These are phyloP conservation scores for Mucor mucedo DNA, from an alignment of 371 early-diverging fungal species.

Conservation along the genomic window DNA sequence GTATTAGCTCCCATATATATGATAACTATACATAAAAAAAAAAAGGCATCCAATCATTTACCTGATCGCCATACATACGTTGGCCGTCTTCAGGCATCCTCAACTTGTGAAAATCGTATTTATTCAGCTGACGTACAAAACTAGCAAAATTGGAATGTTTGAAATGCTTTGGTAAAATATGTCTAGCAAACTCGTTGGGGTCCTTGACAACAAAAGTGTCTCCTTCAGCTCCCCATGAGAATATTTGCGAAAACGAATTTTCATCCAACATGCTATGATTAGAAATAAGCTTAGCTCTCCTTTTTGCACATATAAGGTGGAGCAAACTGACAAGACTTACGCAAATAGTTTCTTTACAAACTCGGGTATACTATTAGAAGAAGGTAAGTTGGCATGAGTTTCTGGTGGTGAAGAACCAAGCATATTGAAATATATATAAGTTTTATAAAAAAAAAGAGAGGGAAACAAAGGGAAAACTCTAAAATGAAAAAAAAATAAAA, in stretches of 20 bases:
- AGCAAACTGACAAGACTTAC: conserved; percentile 18
- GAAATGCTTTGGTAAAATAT: conserved; percentile 87
- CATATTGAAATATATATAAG: not conserved
- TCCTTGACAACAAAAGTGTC: conserved; percentile 87
- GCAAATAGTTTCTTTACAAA: conserved; percentile 57
- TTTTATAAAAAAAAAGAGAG: not conserved
- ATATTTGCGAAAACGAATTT: conserved; percentile 63
- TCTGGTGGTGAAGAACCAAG: conserved; percentile 13
- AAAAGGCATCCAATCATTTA: conserved; percentile 16
- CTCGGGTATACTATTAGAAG: conserved; percentile 42
- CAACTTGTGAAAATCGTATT: conserved; percentile 91
- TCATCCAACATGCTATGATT: conserved; percentile 68
- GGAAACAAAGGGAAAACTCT: no score
- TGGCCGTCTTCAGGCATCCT: conserved; percentile 62
- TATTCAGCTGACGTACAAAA: conserved; percentile 95
- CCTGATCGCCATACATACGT: conserved; percentile 70
- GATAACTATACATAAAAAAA: no score
- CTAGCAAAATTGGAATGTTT: conserved; percentile 94
- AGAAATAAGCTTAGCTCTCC: not conserved
- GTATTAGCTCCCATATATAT: not conserved
- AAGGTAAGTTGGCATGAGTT: conserved; percentile 9
- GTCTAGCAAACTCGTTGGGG: conserved; percentile 71
- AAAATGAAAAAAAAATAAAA: no score
- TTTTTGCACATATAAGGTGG: not conserved
- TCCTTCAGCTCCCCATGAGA: conserved; percentile 80